A percentile compares a stretch with the other conserved stretches of the same genome.
These are phyloP conservation scores for Colletotrichum horii DNA, from an alignment of 2,329 filamentous ascomycete genomes.

Conservation along the genomic window DNA sequence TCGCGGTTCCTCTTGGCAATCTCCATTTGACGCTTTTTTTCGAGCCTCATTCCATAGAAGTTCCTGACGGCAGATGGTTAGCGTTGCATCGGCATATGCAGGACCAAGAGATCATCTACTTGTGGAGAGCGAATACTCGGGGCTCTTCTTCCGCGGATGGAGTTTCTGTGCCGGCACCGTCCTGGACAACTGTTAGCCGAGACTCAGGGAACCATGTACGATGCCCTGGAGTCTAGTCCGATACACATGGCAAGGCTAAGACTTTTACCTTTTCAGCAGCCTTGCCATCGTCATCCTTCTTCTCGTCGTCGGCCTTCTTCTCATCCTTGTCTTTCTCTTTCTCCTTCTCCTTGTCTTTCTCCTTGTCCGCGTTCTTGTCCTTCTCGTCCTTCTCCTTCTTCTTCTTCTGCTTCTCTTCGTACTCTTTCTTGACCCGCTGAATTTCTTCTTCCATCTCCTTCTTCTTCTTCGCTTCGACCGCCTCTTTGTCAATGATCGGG, in stretches of 20 bases:
- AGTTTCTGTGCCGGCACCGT: slow-evolving; percentile 38
- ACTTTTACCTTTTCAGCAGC: not conserved
- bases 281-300: slow-evolving; percentile 37
- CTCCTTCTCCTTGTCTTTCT: slow-evolving; percentile 51
- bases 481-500: slow-evolving; percentile 73
- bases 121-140: slow-evolving; percentile 70
- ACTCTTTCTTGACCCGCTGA: slow-evolving; percentile 74
- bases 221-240: not conserved
- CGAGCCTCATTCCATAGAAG: slow-evolving; percentile 86
- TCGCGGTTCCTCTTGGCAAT: slow-evolving; percentile 82
- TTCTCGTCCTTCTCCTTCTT: slow-evolving; percentile 73
- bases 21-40: slow-evolving; percentile 79
- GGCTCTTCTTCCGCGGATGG: slow-evolving; percentile 67
- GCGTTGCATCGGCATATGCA: not conserved
- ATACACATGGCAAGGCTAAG: not conserved
- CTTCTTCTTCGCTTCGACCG: slow-evolving; percentile 68
- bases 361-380: slow-evolving; percentile 52
- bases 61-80: slow-evolving; percentile 52
- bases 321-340: slow-evolving; percentile 42
- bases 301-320: slow-evolving; percentile 36
- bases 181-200: slow-evolving; percentile 44
- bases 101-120: not conserved
- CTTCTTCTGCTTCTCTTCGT: slow-evolving; percentile 73
- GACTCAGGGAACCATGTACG: not conserved
- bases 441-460: slow-evolving; percentile 69